A percentile compares a stretch with the other conserved stretches of the same genome.
phyloP scores from a whole-genome alignment of 768 basidiomycete species.

The Amanita subjunquillea region DNA sequence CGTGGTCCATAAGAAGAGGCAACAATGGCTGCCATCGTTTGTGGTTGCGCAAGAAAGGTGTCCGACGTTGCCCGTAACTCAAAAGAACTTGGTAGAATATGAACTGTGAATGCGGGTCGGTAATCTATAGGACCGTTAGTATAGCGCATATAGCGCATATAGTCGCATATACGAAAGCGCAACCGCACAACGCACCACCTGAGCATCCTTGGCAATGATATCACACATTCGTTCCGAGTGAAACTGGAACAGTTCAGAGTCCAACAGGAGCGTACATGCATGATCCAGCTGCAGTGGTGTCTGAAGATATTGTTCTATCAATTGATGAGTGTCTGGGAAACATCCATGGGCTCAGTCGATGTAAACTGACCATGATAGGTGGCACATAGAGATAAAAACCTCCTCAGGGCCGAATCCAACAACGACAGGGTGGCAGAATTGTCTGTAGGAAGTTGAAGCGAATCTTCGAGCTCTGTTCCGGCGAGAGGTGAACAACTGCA shows the following conservation, averaged over 20 bases:
- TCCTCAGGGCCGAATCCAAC: conserved; percentile 69
- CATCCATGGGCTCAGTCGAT: background rate
- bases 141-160: conserved; percentile 5
- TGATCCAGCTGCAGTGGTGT: conserved; percentile 77
- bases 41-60: conserved; percentile 65
- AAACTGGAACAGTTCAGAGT: conserved; percentile 81
- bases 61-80: conserved; percentile 58
- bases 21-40: conserved; percentile 79
- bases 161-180: conserved; percentile 4
- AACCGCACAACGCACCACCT: conserved; percentile 36
- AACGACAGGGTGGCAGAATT: conserved; percentile 54
- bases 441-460: conserved; percentile 55
- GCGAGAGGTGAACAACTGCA: background rate
- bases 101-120: conserved; percentile 77
- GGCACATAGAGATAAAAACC: conserved; percentile 71
- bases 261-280: conserved; percentile 65
- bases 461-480: conserved; percentile 75
- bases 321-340: conserved; percentile 5
- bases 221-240: conserved; percentile 92
- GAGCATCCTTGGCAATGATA: conserved; percentile 58
- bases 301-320: conserved; percentile 71
- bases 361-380: conserved; percentile 69
- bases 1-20: conserved; percentile 78
- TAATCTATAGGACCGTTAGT: conserved; percentile 37
- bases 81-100: conserved; percentile 74